Conservation (phyloP, 78 protist species). For the Dictyostelium discoideum region dicty_2.7 NC_007091.3:1335501-1336000, state of each 20-base stretch:
- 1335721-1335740: neutral
- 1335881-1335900: neutral
- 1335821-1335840: neutral
- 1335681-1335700: neutral
- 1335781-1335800: neutral
- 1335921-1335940: neutral
- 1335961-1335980: neutral
- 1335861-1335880: neutral
- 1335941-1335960: too few relatives aligned
- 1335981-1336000: neutral
- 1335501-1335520: neutral
- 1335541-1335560: neutral
- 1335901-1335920: neutral
- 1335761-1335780: neutral
- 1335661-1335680: neutral
- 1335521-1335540: too few relatives aligned
- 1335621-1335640: too few relatives aligned
- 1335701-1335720: neutral
- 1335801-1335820: neutral
- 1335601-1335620: neutral
- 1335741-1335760: neutral
- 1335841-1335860: neutral
- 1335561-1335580: neutral
- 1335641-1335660: neutral
- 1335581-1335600: too few relatives aligned